These are phyloP conservation scores for Hemisphaericaspora subhashii DNA, from an alignment of 1,139 yeast genomes.

Conservation along the genomic window DNA sequence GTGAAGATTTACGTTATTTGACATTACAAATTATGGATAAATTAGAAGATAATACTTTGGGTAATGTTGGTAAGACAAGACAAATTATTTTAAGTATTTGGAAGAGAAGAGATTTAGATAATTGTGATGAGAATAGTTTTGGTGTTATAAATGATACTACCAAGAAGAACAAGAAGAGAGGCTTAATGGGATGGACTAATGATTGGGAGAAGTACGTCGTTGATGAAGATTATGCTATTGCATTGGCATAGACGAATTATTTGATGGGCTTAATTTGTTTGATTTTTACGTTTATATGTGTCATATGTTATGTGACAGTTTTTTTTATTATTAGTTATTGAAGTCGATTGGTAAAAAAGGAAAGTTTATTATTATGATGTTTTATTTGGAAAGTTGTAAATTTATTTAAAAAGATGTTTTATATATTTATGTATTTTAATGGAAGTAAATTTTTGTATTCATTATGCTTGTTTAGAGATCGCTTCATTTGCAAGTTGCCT, in stretches of 20 bases:
- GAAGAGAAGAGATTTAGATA: constrained; percentile 29
- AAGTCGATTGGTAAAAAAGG: neutral
- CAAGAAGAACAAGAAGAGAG: constrained; percentile 11
- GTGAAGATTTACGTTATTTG: constrained; percentile 28
- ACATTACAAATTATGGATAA: constrained; percentile 24
- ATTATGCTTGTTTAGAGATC: neutral
- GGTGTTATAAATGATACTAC: constrained; percentile 14
- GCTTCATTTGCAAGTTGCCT: constrained; percentile 21
- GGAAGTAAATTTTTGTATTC: neutral
- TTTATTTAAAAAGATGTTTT: neutral
- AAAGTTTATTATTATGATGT: constrained; percentile 1
- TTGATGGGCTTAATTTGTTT: neutral
- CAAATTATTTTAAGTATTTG: constrained; percentile 24
- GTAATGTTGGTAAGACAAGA: constrained; percentile 27
- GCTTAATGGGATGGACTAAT: constrained; percentile 21
- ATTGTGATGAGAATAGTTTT: constrained; percentile 22
- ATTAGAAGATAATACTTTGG: constrained; percentile 25
- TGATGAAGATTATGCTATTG: constrained; percentile 25
- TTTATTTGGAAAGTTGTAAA: neutral
- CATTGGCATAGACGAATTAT: constrained; percentile 18
- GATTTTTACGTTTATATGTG: too few species aligned
- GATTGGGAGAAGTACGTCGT: constrained; percentile 35
- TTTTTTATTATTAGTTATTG: neutral
- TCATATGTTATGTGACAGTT: neutral
- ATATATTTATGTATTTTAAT: neutral